phyloP scores from a whole-genome alignment of 192 early-diverging fungal genomes.

The Podila clonocystis region DNA sequence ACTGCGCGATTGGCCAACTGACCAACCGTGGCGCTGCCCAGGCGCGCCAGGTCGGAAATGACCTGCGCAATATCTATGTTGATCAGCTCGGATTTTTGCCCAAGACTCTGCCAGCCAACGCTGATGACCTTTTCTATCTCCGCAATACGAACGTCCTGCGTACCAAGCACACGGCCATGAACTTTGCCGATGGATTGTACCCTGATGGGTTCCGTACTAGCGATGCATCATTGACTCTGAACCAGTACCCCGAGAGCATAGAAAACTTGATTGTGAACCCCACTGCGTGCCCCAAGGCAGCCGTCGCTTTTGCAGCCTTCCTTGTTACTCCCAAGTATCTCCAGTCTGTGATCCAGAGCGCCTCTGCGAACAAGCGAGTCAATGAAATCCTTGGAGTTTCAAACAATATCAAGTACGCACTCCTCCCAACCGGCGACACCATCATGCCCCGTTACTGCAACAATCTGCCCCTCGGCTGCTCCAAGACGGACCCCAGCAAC shows the following conservation, averaged over 20 bases:
- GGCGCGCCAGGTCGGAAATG: constrained; percentile 54
- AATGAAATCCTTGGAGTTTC: constrained; percentile 36
- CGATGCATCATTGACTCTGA: constrained; percentile 35
- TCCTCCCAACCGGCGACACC: not conserved
- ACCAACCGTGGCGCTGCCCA: constrained; percentile 67
- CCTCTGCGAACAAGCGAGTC: constrained; percentile 47
- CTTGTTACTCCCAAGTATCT: constrained; percentile 22
- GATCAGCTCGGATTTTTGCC: constrained; percentile 59
- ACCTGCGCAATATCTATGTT: constrained; percentile 59
- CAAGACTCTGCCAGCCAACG: constrained; percentile 23
- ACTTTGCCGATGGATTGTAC: constrained; percentile 58
- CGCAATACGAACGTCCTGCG: constrained; percentile 69
- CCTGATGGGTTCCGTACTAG: constrained; percentile 42
- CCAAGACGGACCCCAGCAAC: not conserved
- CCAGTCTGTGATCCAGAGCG: constrained; percentile 47
- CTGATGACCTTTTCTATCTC: constrained; percentile 57
- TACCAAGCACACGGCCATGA: constrained; percentile 65
- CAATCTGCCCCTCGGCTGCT: constrained; percentile 10
- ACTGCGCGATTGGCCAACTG: constrained; percentile 66
- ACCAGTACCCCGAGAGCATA: constrained; percentile 55
- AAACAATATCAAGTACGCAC: not conserved
- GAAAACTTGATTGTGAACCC: constrained; percentile 61
- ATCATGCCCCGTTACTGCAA: constrained; percentile 23
- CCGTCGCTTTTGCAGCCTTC: not conserved
- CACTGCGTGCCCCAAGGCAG: constrained; percentile 51